Base-by-base conservation (phyloP, 2,329 filamentous ascomycete species). In the Pseudonectria foliicola region DNA sequence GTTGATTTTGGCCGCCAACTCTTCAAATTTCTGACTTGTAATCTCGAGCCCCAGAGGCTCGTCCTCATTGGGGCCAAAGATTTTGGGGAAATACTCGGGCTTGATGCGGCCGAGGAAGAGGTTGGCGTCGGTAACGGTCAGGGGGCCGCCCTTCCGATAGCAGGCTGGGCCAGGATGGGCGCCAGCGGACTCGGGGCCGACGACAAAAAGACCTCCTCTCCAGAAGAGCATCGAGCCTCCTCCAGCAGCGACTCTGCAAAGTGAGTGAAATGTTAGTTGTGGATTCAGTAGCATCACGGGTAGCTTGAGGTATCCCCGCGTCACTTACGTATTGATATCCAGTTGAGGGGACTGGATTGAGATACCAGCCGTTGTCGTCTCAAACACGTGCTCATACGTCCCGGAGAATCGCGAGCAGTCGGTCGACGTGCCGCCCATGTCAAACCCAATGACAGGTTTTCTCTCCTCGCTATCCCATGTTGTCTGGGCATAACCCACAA, bases 321-420 rank as follows among this genome's bases (percentile, higher is more conserved):
- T 8, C 10, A n/a, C 40, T 29, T 33, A 40, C 34, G 85, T 90
- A 54, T 86, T 85, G 54, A 90, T 88, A 48, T 89, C 84, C 2
- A 89, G 70, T 52, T 89, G 84, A 0, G 85, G 84, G 1, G 78
- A 82, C 43, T 88, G 83, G 10, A 89, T 85, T 2, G 82, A 81
- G 2, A 89, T 77, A 10, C 84, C 85, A 0, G 85, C 84, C 0
- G 82, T 87, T 0, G 81, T 86, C 0, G 82, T 86, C 50, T 87
- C 83, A 41, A 88, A 86, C 0, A 64, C 54, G 30, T 67, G 62
- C 18, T 64, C 63, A 23, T 61, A 61, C 2, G 54, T 53, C 2
- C 64, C 63, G 3, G 54, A 78, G 45, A 83, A 87, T 25, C 83
- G 67, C 16, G 77, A 83, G 7, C 86, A 80, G 52, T 87, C 82